Evolutionary conservation across 1,139 yeast species (phyloP).

Genomic region (Nakaseomyces nivariensis): DNA sequence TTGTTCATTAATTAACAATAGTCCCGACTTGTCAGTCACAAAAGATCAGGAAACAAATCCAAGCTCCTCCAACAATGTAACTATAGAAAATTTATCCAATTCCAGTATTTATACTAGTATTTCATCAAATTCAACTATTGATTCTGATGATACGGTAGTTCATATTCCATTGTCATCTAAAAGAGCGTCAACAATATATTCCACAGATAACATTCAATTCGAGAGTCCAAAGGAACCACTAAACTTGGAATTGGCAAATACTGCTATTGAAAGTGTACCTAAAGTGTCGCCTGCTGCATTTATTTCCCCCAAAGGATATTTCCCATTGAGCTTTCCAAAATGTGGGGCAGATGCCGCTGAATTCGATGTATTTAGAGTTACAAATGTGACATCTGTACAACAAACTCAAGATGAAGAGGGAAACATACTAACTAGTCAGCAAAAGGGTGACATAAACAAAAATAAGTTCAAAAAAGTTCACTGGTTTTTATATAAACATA

Average conservation of each 20-base stretch:
- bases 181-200: not conserved
- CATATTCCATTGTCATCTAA: not conserved
- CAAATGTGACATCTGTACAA: not conserved
- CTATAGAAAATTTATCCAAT: not conserved
- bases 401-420: no score
- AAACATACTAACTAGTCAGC: no score
- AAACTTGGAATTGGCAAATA: not conserved
- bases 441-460: not conserved
- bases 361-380: not conserved
- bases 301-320: not conserved
- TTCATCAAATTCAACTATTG: not conserved
- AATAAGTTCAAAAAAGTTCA: not conserved
- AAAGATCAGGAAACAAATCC: not conserved
- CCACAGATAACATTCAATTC: not conserved
- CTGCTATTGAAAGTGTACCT: not conserved
- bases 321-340: not conserved
- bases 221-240: not conserved
- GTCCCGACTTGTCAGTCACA: not conserved
- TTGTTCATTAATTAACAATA: not conserved
- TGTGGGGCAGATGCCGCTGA: not conserved
- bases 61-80: not conserved
- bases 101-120: not conserved
- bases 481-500: not conserved
- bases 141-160: not conserved
- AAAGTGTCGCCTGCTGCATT: not conserved